A percentile compares a stretch with the other conserved stretches of the same genome.
Conservation (phyloP, 192 early-diverging fungal species). For the Martensiomyces pterosporus region DNA sequence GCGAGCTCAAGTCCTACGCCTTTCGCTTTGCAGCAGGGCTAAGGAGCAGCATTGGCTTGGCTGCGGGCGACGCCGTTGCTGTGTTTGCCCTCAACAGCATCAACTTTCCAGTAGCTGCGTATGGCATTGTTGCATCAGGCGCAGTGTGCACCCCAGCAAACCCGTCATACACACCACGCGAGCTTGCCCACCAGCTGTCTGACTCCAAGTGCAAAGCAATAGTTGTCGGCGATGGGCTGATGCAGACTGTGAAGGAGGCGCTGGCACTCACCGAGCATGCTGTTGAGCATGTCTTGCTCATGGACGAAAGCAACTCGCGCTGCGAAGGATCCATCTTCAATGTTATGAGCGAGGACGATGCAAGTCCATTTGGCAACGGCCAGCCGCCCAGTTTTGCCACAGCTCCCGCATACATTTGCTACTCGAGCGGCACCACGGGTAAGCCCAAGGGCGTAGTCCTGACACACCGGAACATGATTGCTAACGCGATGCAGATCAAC, state of each 20-base stretch:
- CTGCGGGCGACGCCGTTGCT: slow-evolving; percentile 68
- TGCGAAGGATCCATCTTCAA: slow-evolving; percentile 12
- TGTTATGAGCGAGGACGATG: slow-evolving; percentile 5
- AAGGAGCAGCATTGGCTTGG: slow-evolving; percentile 46
- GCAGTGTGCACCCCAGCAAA: slow-evolving; percentile 70
- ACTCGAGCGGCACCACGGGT: slow-evolving; percentile 69
- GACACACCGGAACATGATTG: slow-evolving; percentile 66
- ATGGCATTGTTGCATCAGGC: slow-evolving; percentile 60
- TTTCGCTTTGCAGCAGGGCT: slow-evolving; percentile 21
- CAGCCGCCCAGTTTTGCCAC: slow-evolving; percentile 2
- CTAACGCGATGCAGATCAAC: slow-evolving; percentile 57
- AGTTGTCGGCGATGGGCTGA: slow-evolving; percentile 52
- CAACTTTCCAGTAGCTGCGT: slow-evolving; percentile 61
- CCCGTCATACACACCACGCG: slow-evolving; percentile 73
- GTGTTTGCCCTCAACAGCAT: slow-evolving; percentile 47
- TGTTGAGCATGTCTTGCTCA: slow-evolving; percentile 36
- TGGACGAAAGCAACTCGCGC: slow-evolving; percentile 18
- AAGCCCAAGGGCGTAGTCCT: slow-evolving; percentile 62
- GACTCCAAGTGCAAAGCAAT: slow-evolving; percentile 65
- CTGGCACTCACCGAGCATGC: slow-evolving; percentile 8
- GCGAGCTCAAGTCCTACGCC: slow-evolving; percentile 12
- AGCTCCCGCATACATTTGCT: slow-evolving; percentile 62
- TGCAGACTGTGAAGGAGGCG: slow-evolving; percentile 19
- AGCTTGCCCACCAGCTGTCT: slow-evolving; percentile 74
- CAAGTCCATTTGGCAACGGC: not conserved